Conservation (phyloP, 768 basidiomycete genomes). For the Cystobasidium ongulense region DNA sequence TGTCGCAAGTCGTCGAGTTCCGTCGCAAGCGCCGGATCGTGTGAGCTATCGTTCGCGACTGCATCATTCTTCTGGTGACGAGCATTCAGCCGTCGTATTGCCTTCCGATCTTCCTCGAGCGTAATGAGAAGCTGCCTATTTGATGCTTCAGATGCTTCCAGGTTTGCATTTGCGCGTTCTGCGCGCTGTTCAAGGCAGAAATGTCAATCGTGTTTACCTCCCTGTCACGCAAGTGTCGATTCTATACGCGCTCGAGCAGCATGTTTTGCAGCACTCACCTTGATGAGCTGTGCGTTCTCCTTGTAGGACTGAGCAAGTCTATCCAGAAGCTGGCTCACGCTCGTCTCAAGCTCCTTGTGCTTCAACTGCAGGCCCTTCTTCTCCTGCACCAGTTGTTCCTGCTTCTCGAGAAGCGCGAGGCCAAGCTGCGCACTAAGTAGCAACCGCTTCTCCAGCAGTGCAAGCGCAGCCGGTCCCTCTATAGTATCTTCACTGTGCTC, state of each 20-base stretch:
- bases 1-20: constrained; percentile 70
- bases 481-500: background rate
- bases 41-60: constrained; percentile 63
- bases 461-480: background rate
- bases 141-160: constrained; percentile 69
- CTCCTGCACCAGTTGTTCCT: background rate
- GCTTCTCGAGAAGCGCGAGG: constrained; percentile 17
- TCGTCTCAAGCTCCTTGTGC: constrained; percentile 17
- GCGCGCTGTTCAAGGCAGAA: constrained; percentile 52
- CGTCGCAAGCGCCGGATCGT: constrained; percentile 58
- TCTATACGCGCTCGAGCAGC: background rate
- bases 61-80: constrained; percentile 48
- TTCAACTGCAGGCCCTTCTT: background rate
- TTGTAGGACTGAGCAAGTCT: constrained; percentile 48
- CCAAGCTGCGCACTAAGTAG: constrained; percentile 23
- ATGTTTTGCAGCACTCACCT: constrained; percentile 46
- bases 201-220: background rate
- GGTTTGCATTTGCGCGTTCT: constrained; percentile 68
- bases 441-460: constrained; percentile 4
- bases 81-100: constrained; percentile 60
- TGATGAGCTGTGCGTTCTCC: constrained; percentile 60
- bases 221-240: constrained; percentile 14
- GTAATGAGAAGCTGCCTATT: constrained; percentile 66
- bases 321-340: constrained; percentile 43
- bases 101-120: constrained; percentile 62